Conservation (phyloP, 352 stramenopile species). For the Lagenidium sp. region DNA sequence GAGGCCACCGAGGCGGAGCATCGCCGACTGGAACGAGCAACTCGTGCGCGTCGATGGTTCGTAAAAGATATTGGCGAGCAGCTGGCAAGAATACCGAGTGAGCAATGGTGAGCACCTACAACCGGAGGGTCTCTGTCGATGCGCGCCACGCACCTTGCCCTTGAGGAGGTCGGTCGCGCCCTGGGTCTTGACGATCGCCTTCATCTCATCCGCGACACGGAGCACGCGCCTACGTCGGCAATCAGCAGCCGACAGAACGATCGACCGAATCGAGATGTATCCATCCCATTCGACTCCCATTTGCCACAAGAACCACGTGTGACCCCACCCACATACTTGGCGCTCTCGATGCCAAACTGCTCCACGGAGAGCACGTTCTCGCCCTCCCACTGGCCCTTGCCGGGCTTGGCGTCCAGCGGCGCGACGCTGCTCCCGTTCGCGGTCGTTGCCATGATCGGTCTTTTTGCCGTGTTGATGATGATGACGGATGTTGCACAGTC, state of each 20-base stretch:
- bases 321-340: conserved; percentile 28
- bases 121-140: background rate
- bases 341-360: conserved; percentile 68
- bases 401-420: conserved; percentile 50
- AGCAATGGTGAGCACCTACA: background rate
- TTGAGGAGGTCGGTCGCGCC: conserved; percentile 71
- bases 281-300: too few relatives aligned
- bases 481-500: too few relatives aligned
- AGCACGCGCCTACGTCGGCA: conserved; percentile 48
- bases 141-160: conserved; percentile 39
- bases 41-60: conserved; percentile 97
- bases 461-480: background rate
- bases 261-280: too few relatives aligned
- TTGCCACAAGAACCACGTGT: background rate
- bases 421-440: too few relatives aligned
- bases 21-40: conserved; percentile 97
- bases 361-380: conserved; percentile 74
- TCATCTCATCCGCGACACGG: conserved; percentile 74
- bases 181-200: conserved; percentile 64
- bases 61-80: conserved; percentile 97
- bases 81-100: conserved; percentile 14
- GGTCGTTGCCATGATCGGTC: conserved; percentile 8
- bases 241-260: background rate
- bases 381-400: conserved; percentile 44
- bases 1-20: conserved; percentile 94